These are phyloP conservation scores for Quambalaria eucalypti DNA, from an alignment of 1,284 basidiomycete genomes.

Conservation along the genomic window DNA sequence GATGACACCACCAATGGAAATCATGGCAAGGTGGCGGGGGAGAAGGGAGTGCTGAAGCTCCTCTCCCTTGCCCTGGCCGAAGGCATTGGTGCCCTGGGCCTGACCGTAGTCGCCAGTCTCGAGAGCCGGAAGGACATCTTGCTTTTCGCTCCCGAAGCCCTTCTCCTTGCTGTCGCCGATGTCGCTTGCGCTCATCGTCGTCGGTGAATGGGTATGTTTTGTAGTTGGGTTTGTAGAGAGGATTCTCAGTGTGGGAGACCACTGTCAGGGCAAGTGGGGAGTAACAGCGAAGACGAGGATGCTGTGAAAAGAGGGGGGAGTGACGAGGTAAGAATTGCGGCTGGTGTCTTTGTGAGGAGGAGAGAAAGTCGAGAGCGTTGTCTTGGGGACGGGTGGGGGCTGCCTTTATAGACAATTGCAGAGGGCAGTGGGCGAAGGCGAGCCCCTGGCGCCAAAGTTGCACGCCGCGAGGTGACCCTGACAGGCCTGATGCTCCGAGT, in stretches of 20 bases:
- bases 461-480: too few species aligned
- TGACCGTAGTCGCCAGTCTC: neutral
- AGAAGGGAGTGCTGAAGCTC: constrained; percentile 27
- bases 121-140: neutral
- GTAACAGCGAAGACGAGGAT: too few species aligned
- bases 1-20: constrained; percentile 13
- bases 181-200: neutral
- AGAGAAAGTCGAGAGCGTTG: too few species aligned
- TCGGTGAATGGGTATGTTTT: neutral
- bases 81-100: constrained; percentile 1
- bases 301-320: neutral
- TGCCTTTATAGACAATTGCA: too few species aligned
- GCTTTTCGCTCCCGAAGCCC: too few species aligned
- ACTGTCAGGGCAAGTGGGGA: too few species aligned
- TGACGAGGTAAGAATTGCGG: neutral
- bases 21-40: constrained; percentile 19
- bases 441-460: too few species aligned
- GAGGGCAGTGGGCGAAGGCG: too few species aligned
- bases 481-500: too few species aligned
- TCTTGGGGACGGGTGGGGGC: neutral
- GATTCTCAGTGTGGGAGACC: too few species aligned
- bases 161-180: neutral
- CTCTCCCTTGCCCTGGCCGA: constrained; percentile 24
- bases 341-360: too few species aligned
- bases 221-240: too few species aligned